phyloP scores from a whole-genome alignment of 2,329 filamentous ascomycete species.

The Colletotrichum tropicicola region DNA sequence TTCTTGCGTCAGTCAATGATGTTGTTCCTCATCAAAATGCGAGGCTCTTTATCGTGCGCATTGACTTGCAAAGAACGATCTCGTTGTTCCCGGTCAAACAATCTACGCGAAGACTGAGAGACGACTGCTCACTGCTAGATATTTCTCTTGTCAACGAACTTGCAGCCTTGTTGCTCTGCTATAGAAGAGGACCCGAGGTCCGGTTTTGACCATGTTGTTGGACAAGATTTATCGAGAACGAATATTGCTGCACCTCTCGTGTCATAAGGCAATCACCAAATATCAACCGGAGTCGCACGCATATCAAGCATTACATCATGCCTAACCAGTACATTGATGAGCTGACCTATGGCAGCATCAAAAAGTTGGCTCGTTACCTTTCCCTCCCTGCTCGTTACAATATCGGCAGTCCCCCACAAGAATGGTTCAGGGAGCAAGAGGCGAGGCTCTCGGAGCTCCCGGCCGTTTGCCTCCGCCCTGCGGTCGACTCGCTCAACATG shows the following conservation, averaged over 20 bases:
- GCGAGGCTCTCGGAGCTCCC: slow-evolving; percentile 33
- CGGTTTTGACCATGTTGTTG: too few relatives aligned
- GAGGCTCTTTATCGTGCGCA: background rate
- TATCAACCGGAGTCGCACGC: background rate
- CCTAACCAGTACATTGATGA: slow-evolving; percentile 26
- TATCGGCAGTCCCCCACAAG: slow-evolving; percentile 39
- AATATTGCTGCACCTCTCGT: too few relatives aligned
- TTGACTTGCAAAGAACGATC: background rate
- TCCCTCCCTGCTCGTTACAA: slow-evolving; percentile 44
- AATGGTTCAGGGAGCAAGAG: slow-evolving; percentile 48
- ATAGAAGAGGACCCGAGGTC: background rate
- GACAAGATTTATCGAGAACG: too few relatives aligned
- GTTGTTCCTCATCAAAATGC: background rate
- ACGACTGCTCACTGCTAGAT: background rate
- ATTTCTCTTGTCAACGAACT: background rate
- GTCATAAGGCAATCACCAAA: too few relatives aligned
- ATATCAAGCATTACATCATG: background rate
- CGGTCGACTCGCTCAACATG: slow-evolving; percentile 33
- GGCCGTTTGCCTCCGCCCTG: slow-evolving; percentile 38
- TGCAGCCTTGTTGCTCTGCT: background rate
- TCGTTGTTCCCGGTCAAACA: background rate
- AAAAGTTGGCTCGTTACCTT: slow-evolving; percentile 46
- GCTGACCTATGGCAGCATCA: slow-evolving; percentile 36
- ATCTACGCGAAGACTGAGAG: background rate
- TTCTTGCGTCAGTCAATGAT: background rate